Base-by-base conservation (phyloP, 164 flowering plant genomes). In the Buxus sempervirens region DNA sequence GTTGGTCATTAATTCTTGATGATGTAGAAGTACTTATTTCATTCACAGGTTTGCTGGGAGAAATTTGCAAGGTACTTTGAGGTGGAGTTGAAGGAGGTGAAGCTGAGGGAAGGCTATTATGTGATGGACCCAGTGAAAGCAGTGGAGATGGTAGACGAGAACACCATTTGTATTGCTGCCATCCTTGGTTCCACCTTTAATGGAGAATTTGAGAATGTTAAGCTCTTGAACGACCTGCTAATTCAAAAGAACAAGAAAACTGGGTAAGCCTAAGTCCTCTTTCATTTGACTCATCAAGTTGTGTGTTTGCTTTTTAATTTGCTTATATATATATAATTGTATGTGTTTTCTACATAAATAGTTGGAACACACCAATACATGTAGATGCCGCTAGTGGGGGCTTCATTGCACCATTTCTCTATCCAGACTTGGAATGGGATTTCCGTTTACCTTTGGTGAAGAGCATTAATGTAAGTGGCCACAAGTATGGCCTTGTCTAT, bases 321-420 rank as follows among this genome's bases (percentile, higher is more conserved):
- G n/a, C n/a, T n/a, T n/a, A n/a, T n/a, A n/a, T n/a, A n/a, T n/a
- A n/a, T n/a, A n/a, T n/a, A n/a, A n/a, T n/a, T n/a, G n/a, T n/a
- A n/a, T n/a, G n/a, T n/a, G n/a, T n/a, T 64, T 12, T 53, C 8
- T 15, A 64, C 59, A 12, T 58, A 26, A 1, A 16, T 41, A 73
- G 76, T 45, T 73, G 76, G 77, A 36, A 70, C 32, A 74, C 77
- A 60, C 67, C 77, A 13, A 74, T 74, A 16, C 77, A 74, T 70
- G 77, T 74, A 18, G 77, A 74, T 24, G 77, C 77, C 20, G 74
- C 77, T 4, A 74, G 77, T 24, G 77, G 77, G 32, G 77, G 77
- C 16, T 74, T 74, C 28, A 54, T 74, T 13, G 76, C 76, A 32
- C 76, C 76, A 13, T 73, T 73, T 27, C 54, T 73, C 1, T 68